Base-by-base conservation (phyloP, 768 basidiomycete genomes). In the Pulveroboletus sp. region DNA sequence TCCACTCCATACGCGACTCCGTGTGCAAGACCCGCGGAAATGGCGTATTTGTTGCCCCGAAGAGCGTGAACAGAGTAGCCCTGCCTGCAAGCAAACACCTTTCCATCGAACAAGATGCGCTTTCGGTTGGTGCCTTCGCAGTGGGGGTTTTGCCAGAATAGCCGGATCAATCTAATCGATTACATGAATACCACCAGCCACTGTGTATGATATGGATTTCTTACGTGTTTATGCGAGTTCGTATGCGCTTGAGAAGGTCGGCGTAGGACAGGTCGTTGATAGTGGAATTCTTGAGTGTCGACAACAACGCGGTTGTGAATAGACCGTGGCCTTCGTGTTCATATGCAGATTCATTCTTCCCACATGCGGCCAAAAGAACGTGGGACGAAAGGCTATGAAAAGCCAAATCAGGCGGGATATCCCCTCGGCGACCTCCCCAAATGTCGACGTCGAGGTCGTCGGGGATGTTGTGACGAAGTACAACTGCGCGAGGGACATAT, bases 311-410 rank as follows among this genome's bases (percentile, higher is more conserved):
- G 6, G 34, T 25, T 0, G 66, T 68, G 48, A 69, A 69, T 9
- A 42, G 51, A 7, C 67, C 67, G 2, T 42, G 55, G 0, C 54
- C 57, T 2, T 50, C 16, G 21, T 41, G 12, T 45, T 69, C 67
- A 14, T 49, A 52, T 4, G 75, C 74, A 0, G 52, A 34, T 39
- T 75, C 66, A 1, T 67, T 59, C 6, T 65, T 55, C 2, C 70
- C 63, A 46, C 75, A 76, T 2, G 75, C 74, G 4, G 75, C 74
- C 14, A 75, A 58, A 3, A 77, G 65, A 19, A 77, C 65, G 52
- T 75, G 72, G 0, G 73, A 74, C 2, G 55, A 60, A 33, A 67
- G 59, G 32, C 63, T 65, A 38, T 60, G 57, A 35, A 63, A 56
- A 1, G 51, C 45, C 32, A 68, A 67, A 13, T 60, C 58, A 24